A percentile compares a stretch with the other conserved stretches of the same genome.
Conservation (phyloP, 495 filamentous ascomycete genomes). For the Annulohypoxylon bovei region DNA sequence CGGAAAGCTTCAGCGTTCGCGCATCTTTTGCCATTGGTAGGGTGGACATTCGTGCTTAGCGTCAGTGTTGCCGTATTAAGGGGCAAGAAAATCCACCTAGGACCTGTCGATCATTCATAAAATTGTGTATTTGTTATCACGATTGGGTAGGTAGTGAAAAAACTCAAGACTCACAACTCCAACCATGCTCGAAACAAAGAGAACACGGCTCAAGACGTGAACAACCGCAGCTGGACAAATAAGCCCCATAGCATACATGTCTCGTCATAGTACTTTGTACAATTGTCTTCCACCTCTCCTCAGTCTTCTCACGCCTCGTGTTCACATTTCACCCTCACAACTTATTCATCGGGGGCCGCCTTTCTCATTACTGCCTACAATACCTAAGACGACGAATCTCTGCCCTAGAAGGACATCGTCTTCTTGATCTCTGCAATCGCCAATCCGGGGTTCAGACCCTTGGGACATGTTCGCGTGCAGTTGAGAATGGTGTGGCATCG, state of each 20-base stretch:
- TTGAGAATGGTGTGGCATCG: constrained; percentile 99
- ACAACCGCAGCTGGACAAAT: constrained; percentile 24
- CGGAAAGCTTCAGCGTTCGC: background rate
- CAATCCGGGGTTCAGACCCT: constrained; percentile 94
- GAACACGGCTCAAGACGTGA: constrained; percentile 38
- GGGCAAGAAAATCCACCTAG: background rate
- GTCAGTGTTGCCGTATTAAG: background rate
- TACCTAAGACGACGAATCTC: background rate
- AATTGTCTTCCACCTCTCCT: constrained; percentile 20
- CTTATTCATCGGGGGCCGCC: background rate
- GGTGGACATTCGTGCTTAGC: background rate
- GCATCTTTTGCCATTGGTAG: background rate
- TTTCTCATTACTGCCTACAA: background rate
- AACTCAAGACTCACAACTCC: constrained; percentile 42
- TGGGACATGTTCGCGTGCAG: constrained; percentile 95
- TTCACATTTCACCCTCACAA: background rate
- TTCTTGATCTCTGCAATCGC: constrained; percentile 99
- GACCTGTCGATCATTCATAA: constrained; percentile 11
- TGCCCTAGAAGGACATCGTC: constrained; percentile 79
- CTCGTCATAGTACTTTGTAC: constrained; percentile 43
- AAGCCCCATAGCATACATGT: constrained; percentile 31
- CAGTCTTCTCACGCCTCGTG: constrained; percentile 1
- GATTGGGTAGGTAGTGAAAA: constrained; percentile 4
- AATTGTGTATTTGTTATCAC: constrained; percentile 32
- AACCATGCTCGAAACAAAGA: constrained; percentile 47